These are phyloP conservation scores for Nakaseomyces bracarensis DNA, from an alignment of 1,139 yeast genomes.

Conservation along the genomic window DNA sequence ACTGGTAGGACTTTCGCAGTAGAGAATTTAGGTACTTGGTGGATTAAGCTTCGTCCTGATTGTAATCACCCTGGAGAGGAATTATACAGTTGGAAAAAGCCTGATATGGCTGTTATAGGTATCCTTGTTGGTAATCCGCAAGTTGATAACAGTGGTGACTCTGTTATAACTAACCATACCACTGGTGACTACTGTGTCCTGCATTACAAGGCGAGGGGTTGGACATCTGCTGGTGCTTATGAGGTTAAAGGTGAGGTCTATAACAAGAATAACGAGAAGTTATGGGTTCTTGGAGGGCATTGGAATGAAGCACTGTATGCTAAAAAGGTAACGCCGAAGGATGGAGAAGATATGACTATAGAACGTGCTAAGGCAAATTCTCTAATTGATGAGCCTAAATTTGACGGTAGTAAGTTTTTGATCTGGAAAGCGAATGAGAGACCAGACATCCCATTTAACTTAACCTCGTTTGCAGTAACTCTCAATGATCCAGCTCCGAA, in stretches of 20 bases:
- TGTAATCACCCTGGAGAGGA: slow-evolving; percentile 38
- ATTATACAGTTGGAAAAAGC: slow-evolving; percentile 85
- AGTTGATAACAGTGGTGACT: slow-evolving; percentile 90
- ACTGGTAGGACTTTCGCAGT: slow-evolving; percentile 91
- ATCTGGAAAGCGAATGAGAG: slow-evolving; percentile 88
- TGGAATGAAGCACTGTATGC: slow-evolving; percentile 91
- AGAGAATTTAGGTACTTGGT: slow-evolving; percentile 91
- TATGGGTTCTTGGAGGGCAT: slow-evolving; percentile 81
- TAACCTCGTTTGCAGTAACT: slow-evolving; percentile 85
- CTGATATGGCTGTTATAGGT: slow-evolving; percentile 90
- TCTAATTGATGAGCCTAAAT: slow-evolving; percentile 28
- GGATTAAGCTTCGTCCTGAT: slow-evolving; percentile 71
- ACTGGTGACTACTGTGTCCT: slow-evolving; percentile 75
- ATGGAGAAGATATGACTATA: slow-evolving; percentile 17
- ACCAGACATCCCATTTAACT: slow-evolving; percentile 80
- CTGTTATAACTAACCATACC: slow-evolving; percentile 77
- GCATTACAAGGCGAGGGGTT: slow-evolving; percentile 84
- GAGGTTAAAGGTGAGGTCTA: slow-evolving; percentile 78
- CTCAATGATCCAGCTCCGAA: slow-evolving; percentile 64
- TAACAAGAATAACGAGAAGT: slow-evolving; percentile 48
- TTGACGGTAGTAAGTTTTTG: slow-evolving; percentile 52
- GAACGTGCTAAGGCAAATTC: slow-evolving; percentile 19
- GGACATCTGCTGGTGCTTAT: slow-evolving; percentile 90
- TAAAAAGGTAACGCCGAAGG: slow-evolving; percentile 40
- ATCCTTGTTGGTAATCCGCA: slow-evolving; percentile 94